Evolutionary conservation across 2,329 filamentous ascomycete genomes (phyloP), one percentile per base, ranked within the genome.

Genomic region (Thelonectria blattea): DNA sequence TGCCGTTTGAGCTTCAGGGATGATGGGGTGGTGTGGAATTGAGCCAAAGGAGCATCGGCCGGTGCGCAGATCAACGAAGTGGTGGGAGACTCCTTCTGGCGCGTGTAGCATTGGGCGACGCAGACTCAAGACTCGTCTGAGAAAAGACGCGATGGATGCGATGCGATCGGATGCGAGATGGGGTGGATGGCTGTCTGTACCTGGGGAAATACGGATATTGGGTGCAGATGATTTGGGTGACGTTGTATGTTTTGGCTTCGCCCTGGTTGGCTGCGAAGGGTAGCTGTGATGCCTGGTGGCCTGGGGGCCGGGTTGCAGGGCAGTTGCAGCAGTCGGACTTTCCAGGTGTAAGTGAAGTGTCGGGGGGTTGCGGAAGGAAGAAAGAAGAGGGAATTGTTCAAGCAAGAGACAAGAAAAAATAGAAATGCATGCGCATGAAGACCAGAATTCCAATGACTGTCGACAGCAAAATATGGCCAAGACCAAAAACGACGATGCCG

Each of bases 21-120:
- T 45, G 55, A 52, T 45, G 52, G 55, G 59, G 59, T 58, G 59
- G 42, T 39, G 47, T 55, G 58, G 43, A 52, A 48, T 52, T 37
- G 39, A 20, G 47, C 47, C 52, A 56, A 15, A 56, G 17, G 53
- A 49, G 52, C 47, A 30, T 30, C 27, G 48, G 30, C 43, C 27
- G 61, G 59, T 22, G 60, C 57, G 61, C 60, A 56, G 65, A 55
- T 60, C 58, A 60, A 60, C 56, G 56, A 52, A 58, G 57, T 30
- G 27, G 27, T 30, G 59, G 48, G 56, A 30, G 61, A 41, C 37
- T 65, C 48, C 46, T 65, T 56, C 18, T 24, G 52, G 65, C 57
- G 63, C 61, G 66, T 63, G 61, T 65, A 69, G 67, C 61, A 69
- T 68, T 63, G 65, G 27, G 61, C 60, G 61, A 56, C 45, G 43